Base-by-base conservation (phyloP, 2,329 filamentous ascomycete species). In the Fusarium sp. region DNA sequence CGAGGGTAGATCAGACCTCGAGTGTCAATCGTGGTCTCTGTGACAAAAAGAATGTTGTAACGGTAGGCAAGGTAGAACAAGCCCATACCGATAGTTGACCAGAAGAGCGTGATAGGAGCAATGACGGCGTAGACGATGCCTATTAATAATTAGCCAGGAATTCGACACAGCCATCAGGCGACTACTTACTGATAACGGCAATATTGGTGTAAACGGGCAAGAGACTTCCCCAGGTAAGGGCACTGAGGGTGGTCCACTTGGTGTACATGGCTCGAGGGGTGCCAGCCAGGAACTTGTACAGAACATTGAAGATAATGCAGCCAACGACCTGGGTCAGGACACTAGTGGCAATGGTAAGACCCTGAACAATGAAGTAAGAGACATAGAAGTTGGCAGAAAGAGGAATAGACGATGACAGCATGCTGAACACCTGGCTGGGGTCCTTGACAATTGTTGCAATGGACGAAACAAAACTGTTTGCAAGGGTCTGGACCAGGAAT, bases 331-430 rank as follows among this genome's bases (percentile, higher is more conserved):
- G 91, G 37, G 94, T 85, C 14, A 97, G 78, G 14, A 90, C 88
- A 52, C 88, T 85, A 1, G 91, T 85, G n/a, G 92, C 90, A 67
- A 94, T 88, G 1, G 89, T 90, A 47, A 97, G 81, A 49, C 93
- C 94, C 77, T 97, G 93, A 2, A 97, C 83, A 39, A 97, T 88
- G 69, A 97, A 94, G 80, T 96, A 97, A 15, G 80, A 92, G 51
- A 98, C 90, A 80, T 97, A 99, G 75, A 98, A 96, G 81, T 97
- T 98, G 66, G 94, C 94, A 0, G 93, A 89, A 41, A 87, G 90
- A 14, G 96, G 96, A 18, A 99, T 83, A 49, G 91, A 89, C 11
- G 82, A 76, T 3, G 93, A 90, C 11, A 97, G 83, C 50, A 95
- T 80, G 4, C 74, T 79, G 0, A 93, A 88, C 23, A 89, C 87